These are phyloP conservation scores for Auricularia cornea DNA, from an alignment of 768 basidiomycete species.

Conservation along the genomic window DNA sequence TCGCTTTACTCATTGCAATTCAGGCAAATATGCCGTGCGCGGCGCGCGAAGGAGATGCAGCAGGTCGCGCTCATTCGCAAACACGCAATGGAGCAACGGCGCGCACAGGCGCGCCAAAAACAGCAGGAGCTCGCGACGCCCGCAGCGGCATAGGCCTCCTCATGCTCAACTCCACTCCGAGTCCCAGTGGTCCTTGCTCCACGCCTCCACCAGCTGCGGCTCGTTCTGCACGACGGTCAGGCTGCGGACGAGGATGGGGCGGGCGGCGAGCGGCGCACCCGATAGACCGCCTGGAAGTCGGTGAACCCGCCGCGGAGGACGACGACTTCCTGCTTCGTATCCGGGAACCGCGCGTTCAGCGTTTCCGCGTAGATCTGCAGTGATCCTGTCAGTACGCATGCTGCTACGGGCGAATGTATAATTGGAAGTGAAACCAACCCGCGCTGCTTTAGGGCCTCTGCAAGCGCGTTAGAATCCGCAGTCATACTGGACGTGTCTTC, in stretches of 20 bases:
- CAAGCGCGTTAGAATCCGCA: conserved; percentile 7
- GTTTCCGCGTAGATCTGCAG: conserved; percentile 60
- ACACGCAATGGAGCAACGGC: background rate
- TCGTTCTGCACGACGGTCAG: background rate
- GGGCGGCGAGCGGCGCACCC: background rate
- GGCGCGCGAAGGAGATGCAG: background rate
- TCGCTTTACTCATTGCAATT: background rate
- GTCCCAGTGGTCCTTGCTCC: conserved; percentile 2
- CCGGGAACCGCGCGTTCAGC: conserved; percentile 32
- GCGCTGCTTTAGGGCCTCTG: conserved; percentile 73
- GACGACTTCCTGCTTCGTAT: conserved; percentile 44
- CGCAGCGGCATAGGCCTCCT: background rate
- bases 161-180: background rate
- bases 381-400: too few relatives aligned
- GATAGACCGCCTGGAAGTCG: conserved; percentile 55
- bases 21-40: background rate
- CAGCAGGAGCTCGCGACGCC: background rate
- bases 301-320: conserved; percentile 68
- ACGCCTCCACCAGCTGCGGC: conserved; percentile 1
- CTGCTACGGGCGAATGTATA: too few relatives aligned
- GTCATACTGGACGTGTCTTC: background rate
- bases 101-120: background rate
- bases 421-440: conserved; percentile 33
- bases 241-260: background rate
- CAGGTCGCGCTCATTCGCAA: background rate